Conservation (phyloP, 495 filamentous ascomycete genomes). For the Daldinia grandis region DNA sequence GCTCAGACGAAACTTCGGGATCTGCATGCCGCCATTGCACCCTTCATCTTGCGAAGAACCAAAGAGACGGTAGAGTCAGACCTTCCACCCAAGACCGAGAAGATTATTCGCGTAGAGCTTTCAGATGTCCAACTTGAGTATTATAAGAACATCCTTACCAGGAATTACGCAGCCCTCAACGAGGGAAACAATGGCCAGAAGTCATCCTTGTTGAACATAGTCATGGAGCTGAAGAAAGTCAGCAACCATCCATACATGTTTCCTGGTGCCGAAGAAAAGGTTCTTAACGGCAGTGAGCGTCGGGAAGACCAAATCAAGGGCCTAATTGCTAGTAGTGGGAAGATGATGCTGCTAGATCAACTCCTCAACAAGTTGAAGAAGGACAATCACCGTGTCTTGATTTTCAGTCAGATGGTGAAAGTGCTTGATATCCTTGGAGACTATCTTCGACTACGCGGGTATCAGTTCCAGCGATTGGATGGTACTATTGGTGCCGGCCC, state of each 20-base stretch:
- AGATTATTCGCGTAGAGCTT: conserved; percentile 96
- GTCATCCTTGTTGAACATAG: conserved; percentile 95
- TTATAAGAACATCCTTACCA: conserved; percentile 97
- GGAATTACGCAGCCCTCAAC: conserved; percentile 95
- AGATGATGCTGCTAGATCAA: conserved; percentile 98
- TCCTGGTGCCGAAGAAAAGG: conserved; percentile 86
- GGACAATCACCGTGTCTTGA: conserved; percentile 93
- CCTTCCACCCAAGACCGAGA: conserved; percentile 94
- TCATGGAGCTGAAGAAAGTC: conserved; percentile 99
- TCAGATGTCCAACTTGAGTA: conserved; percentile 96
- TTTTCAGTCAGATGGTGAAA: conserved; percentile 99
- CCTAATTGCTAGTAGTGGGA: conserved; percentile 94
- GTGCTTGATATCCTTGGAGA: conserved; percentile 96
- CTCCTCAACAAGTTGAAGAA: conserved; percentile 88
- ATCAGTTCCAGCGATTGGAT: conserved; percentile 92
- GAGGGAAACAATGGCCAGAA: conserved; percentile 87
- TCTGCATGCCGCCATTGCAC: conserved; percentile 77
- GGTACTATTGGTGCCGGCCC: conserved; percentile 89
- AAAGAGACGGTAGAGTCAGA: conserved; percentile 98
- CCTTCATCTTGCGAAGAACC: conserved; percentile 94
- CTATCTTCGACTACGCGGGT: conserved; percentile 87
- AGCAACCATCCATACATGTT: conserved; percentile 99
- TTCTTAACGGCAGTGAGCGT: conserved; percentile 75
- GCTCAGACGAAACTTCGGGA: conserved; percentile 63
- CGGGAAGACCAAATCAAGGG: conserved; percentile 89